A percentile compares a stretch with the other conserved stretches of the same genome.
Evolutionary conservation across 2,329 filamentous ascomycete genomes (phyloP).

Genomic region (Orbilia blumenaviensis): DNA sequence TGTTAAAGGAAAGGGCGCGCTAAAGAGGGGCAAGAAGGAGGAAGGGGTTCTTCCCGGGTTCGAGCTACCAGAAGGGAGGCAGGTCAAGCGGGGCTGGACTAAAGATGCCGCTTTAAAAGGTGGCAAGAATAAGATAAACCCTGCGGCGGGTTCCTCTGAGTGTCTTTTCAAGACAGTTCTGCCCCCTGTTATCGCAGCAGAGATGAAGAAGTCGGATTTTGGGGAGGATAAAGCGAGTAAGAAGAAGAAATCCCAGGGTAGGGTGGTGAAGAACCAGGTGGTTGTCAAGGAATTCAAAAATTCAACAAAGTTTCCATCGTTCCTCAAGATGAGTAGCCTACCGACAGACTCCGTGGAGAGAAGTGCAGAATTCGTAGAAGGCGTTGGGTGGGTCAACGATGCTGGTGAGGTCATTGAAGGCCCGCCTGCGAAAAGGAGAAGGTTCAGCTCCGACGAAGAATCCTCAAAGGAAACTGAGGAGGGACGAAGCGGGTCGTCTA

Average conservation of each 20-base stretch:
- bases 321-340: conserved; percentile 70
- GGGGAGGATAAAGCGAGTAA: conserved; percentile 60
- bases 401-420: conserved; percentile 78
- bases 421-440: conserved; percentile 62
- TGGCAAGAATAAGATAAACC: conserved; percentile 60
- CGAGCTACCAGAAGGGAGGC: conserved; percentile 75
- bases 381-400: conserved; percentile 86
- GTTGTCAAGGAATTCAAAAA: conserved; percentile 90
- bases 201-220: conserved; percentile 13
- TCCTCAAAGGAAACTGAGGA: conserved; percentile 57
- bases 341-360: conserved; percentile 63
- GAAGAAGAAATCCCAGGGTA: conserved; percentile 62
- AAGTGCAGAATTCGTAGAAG: conserved; percentile 75
- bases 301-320: conserved; percentile 81
- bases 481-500: conserved; percentile 56
- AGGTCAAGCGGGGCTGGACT: conserved; percentile 90
- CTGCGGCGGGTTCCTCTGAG: conserved; percentile 69
- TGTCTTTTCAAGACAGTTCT: conserved; percentile 85
- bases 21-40: conserved; percentile 63
- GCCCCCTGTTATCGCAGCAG: conserved; percentile 67
- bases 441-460: conserved; percentile 55
- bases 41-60: conserved; percentile 72
- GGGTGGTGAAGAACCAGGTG: conserved; percentile 71
- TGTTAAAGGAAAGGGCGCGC: conserved; percentile 46
- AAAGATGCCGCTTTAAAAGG: conserved; percentile 65